Base-by-base conservation (phyloP, 805 yeast genomes). In the Nakazawaea ernobii region DNA sequence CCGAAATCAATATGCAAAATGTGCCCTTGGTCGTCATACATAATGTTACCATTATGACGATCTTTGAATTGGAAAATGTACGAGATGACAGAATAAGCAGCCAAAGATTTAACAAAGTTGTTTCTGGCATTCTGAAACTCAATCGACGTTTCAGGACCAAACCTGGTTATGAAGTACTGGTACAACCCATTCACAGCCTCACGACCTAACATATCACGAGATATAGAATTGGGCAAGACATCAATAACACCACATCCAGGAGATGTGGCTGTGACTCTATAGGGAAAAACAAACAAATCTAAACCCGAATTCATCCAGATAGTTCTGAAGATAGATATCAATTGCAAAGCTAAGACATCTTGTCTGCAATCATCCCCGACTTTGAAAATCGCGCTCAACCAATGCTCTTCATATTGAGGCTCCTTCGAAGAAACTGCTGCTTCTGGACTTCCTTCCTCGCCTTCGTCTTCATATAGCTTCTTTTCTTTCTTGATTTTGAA, bases 231-330 rank as follows among this genome's bases (percentile, higher is more conserved):
- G 32, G 99, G 99, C 54, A 94, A 74, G 30, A 95, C 99, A 63
- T 95, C 99, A 69, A 94, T 94, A 39, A 94, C 95, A 66, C 99
- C 99, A 70, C 98, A 91, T 0, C 99, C 99, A 1, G 99, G 98
- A 2, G 96, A 97, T 8, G 99, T 94, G 1, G 99, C 99, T 0
- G 97, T 91, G 26, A 94, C 99, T 54, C 97, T 71, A 66, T 94
- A 79, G 1, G 99, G 99, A 68, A 80, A 95, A 26, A 94, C 95
- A 65, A 74, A 94, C 38, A 92, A 77, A 63, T 94, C 98, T 52
- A 94, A 71, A 1, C 98, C 98, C 10, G 86, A 81, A 53, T 80
- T 77, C 52, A 80, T 79, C 95, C 97, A 94, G 45, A 94, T 87
- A 39, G 92, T 82, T 57, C 96, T 77, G 73, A 95, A 94, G 33